Conservation (phyloP, 805 yeast species). For the Lipomyces orientalis region DNA sequence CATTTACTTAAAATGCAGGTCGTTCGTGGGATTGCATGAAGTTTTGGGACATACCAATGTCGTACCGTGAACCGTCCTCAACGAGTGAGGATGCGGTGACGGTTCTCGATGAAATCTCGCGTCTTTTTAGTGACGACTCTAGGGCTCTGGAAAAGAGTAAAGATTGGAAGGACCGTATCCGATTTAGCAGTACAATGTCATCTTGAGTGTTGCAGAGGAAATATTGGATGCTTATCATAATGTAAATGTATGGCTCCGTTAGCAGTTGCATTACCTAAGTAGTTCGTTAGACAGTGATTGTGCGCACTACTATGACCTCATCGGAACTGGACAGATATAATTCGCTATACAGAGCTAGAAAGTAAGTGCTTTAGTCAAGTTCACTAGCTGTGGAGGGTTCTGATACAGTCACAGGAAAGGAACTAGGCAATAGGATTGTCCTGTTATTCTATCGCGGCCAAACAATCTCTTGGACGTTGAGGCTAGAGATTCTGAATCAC, state of each 20-base stretch:
- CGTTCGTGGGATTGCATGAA: slow-evolving; percentile 58
- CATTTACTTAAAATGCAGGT: slow-evolving; percentile 11
- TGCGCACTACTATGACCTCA: slow-evolving; percentile 63
- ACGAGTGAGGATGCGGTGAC: neutral
- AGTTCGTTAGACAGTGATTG: slow-evolving; percentile 52
- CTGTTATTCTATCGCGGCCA: slow-evolving; percentile 64
- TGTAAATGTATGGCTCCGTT: slow-evolving; percentile 66
- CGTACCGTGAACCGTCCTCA: neutral
- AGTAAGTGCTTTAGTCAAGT: slow-evolving; percentile 37
- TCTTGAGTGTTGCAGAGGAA: slow-evolving; percentile 62
- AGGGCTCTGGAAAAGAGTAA: slow-evolving; percentile 60
- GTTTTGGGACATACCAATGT: slow-evolving; percentile 50
- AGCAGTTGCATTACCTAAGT: neutral
- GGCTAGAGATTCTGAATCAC: neutral
- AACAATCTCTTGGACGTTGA: slow-evolving; percentile 32
- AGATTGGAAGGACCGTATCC: slow-evolving; percentile 79
- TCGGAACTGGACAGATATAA: slow-evolving; percentile 60
- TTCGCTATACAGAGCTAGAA: slow-evolving; percentile 55
- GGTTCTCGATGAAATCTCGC: neutral
- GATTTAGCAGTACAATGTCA: slow-evolving; percentile 53
- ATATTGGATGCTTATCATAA: slow-evolving; percentile 79
- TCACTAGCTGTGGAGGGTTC: neutral
- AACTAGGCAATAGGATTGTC: slow-evolving; percentile 73
- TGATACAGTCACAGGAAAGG: slow-evolving; percentile 42
- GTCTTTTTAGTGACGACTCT: slow-evolving; percentile 7